These are phyloP conservation scores for Penicillium dipodomyicola DNA, from an alignment of 495 filamentous ascomycete species.

Conservation along the genomic window DNA sequence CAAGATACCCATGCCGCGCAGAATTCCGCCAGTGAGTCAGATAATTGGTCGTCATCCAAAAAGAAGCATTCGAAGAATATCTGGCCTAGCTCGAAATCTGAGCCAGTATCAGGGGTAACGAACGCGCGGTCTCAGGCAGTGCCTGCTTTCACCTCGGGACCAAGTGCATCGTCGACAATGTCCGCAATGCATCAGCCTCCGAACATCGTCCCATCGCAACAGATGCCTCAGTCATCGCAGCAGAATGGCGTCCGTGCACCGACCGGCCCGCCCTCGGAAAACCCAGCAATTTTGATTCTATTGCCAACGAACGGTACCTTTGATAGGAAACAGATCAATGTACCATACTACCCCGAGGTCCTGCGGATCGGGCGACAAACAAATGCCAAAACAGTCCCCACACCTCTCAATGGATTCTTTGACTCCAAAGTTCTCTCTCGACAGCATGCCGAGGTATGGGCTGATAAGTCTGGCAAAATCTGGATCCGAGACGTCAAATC, in stretches of 20 bases:
- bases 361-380: conserved; percentile 94
- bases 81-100: conserved; percentile 71
- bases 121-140: conserved; percentile 61
- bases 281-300: conserved; percentile 73
- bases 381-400: conserved; percentile 91
- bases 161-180: conserved; percentile 64
- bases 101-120: conserved; percentile 62
- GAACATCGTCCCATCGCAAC: conserved; percentile 70
- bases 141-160: conserved; percentile 62
- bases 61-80: conserved; percentile 66
- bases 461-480: conserved; percentile 81
- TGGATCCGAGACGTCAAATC: conserved; percentile 98
- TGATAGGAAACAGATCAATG: conserved; percentile 89
- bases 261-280: conserved; percentile 53
- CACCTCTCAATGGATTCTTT: conserved; percentile 87
- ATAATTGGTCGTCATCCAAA: conserved; percentile 57
- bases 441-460: conserved; percentile 96
- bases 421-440: conserved; percentile 96
- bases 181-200: conserved; percentile 74
- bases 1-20: conserved; percentile 52
- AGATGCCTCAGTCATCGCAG: conserved; percentile 58
- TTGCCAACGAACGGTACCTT: conserved; percentile 91
- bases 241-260: conserved; percentile 62
- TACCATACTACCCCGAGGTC: conserved; percentile 85
- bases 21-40: conserved; percentile 41